These are phyloP conservation scores for Phytophthora citricola DNA, from an alignment of 352 stramenopile genomes.

Conservation along the genomic window DNA sequence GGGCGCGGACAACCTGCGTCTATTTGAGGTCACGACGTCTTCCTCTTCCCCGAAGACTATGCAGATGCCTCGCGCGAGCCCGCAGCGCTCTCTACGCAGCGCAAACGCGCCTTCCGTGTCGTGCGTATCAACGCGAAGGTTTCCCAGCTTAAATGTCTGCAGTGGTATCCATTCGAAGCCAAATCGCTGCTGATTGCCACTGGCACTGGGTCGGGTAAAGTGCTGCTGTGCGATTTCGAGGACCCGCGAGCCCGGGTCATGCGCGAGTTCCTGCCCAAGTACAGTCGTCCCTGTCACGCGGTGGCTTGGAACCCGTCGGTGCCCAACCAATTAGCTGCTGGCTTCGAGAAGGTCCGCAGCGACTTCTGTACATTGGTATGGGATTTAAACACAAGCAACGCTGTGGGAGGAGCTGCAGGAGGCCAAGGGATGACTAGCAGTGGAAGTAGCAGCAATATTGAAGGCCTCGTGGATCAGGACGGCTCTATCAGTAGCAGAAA, in stretches of 20 bases:
- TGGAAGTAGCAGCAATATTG: slow-evolving; percentile 34
- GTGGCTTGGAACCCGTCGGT: slow-evolving; percentile 84
- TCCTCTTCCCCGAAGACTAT: slow-evolving; percentile 18
- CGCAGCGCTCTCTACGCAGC: slow-evolving; percentile 61
- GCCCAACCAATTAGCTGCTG: slow-evolving; percentile 78
- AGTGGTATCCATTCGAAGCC: slow-evolving; percentile 82
- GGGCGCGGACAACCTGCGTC: slow-evolving; percentile 78
- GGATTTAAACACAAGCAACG: slow-evolving; percentile 70
- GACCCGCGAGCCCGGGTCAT: slow-evolving; percentile 66
- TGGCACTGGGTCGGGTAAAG: slow-evolving; percentile 77
- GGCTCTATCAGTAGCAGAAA: slow-evolving; percentile 33
- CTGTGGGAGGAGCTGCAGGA: slow-evolving; percentile 7
- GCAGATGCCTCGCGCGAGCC: slow-evolving; percentile 6
- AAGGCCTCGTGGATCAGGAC: slow-evolving; percentile 37
- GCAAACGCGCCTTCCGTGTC: slow-evolving; percentile 84
- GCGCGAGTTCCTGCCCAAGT: slow-evolving; percentile 84
- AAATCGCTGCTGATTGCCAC: slow-evolving; percentile 82
- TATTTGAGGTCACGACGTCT: slow-evolving; percentile 76
- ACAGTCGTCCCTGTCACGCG: slow-evolving; percentile 82
- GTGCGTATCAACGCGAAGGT: slow-evolving; percentile 83
- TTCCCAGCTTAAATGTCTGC: slow-evolving; percentile 83
- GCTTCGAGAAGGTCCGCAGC: slow-evolving; percentile 89
- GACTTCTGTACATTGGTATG: slow-evolving; percentile 89
- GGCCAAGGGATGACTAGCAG: slow-evolving; percentile 22
- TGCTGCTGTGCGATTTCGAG: slow-evolving; percentile 85